Percentiles rank a stretch among this genome's conserved stretches.
phyloP scores from a whole-genome alignment of 257 asterid genomes.

The Solanum appendiculatum region DNA sequence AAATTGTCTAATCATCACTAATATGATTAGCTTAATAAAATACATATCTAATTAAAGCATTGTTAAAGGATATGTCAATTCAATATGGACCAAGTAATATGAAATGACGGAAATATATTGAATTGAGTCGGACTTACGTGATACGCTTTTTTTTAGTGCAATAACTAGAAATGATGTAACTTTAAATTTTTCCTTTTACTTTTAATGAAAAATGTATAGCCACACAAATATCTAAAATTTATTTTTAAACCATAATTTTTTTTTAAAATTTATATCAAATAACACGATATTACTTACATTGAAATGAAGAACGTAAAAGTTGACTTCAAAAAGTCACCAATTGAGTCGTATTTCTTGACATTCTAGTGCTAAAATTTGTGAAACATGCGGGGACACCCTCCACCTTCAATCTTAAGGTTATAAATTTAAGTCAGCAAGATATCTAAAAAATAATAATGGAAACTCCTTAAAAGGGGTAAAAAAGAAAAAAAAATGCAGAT shows the following conservation, averaged over 20 bases:
- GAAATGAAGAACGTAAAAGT: background rate
- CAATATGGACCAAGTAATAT: background rate
- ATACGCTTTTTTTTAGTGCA: background rate
- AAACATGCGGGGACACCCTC: background rate
- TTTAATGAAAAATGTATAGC: too few species aligned
- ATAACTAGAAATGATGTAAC: background rate
- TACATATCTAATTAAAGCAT: background rate
- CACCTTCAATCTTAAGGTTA: background rate
- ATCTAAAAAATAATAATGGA: background rate
- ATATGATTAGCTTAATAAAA: background rate
- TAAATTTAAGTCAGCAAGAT: background rate
- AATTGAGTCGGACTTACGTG: background rate
- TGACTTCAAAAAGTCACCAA: background rate
- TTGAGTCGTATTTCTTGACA: background rate
- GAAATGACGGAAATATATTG: background rate
- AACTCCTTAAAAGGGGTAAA: background rate
- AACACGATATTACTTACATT: background rate
- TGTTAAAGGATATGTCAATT: background rate
- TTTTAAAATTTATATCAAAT: background rate
- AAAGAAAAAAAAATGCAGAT: background rate
- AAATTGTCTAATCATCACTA: background rate
- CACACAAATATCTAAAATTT: background rate
- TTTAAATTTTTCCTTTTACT: background rate
- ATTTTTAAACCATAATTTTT: background rate
- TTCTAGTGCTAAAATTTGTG: background rate